Evolutionary conservation across 1,284 basidiomycete genomes (phyloP).

Genomic region (Sporisorium iseilematis-ciliati): DNA sequence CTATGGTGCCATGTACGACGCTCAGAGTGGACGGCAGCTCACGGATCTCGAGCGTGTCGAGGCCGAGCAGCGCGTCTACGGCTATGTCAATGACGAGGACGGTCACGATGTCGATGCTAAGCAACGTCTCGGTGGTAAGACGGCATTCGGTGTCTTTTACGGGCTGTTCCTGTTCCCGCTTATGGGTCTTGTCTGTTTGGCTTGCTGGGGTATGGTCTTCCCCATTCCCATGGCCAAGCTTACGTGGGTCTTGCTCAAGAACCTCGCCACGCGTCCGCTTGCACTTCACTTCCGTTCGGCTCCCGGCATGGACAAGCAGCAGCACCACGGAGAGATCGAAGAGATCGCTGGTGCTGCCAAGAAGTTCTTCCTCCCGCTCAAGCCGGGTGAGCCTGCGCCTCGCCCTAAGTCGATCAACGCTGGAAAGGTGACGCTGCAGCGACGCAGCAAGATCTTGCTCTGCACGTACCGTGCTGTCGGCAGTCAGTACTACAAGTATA

Average conservation of each 20-base stretch:
- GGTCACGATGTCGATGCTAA: constrained; percentile 58
- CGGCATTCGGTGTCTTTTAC: constrained; percentile 75
- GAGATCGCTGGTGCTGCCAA: constrained; percentile 48
- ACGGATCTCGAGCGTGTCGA: constrained; percentile 54
- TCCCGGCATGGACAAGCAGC: constrained; percentile 45
- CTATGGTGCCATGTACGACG: constrained; percentile 35
- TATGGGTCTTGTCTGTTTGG: constrained; percentile 76
- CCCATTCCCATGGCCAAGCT: constrained; percentile 98
- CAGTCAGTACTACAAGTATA: constrained; percentile 98
- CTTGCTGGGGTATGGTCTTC: constrained; percentile 93
- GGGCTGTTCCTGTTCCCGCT: constrained; percentile 89
- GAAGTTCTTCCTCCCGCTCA: constrained; percentile 63
- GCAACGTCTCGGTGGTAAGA: constrained; percentile 53
- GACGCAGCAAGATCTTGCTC: constrained; percentile 80
- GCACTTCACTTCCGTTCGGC: constrained; percentile 86
- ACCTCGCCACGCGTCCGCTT: constrained; percentile 84
- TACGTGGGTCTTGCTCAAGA: constrained; percentile 89
- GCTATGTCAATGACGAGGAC: constrained; percentile 61
- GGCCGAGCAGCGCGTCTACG: constrained; percentile 62
- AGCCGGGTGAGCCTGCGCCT: constrained; percentile 70
- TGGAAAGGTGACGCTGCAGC: constrained; percentile 71
- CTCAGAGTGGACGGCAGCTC: constrained; percentile 17
- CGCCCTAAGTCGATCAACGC: constrained; percentile 69
- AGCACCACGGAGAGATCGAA: constrained; percentile 63
- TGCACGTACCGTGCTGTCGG: constrained; percentile 95